phyloP scores from a whole-genome alignment of 176 grass and related monocot species.

The Tillandsia leiboldiana region DNA sequence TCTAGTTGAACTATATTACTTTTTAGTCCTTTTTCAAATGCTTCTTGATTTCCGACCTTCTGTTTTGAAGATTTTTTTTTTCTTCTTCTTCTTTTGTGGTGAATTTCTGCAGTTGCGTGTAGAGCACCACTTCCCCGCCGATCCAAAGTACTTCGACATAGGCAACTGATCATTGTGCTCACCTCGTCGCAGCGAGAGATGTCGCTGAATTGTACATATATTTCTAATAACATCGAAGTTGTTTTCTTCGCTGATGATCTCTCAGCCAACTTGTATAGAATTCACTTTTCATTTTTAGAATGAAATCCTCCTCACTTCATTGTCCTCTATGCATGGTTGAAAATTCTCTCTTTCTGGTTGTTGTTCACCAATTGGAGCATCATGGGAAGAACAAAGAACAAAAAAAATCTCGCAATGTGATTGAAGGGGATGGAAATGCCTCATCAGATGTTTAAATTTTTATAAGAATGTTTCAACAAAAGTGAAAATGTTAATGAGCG shows the following conservation, averaged over 20 bases:
- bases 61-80: neutral
- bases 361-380: neutral
- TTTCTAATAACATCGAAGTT: neutral
- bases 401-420: no score
- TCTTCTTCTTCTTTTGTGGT: neutral
- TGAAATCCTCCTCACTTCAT: neutral
- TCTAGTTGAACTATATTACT: neutral
- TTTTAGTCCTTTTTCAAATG: constrained; percentile 1
- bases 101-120: constrained; percentile 47
- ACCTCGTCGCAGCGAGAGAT: constrained; percentile 14
- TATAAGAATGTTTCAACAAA: neutral
- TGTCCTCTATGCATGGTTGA: neutral
- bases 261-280: neutral
- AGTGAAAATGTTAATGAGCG: neutral
- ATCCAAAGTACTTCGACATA: constrained; percentile 95
- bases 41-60: constrained; percentile 4
- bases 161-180: constrained; percentile 50
- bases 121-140: constrained; percentile 79
- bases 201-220: constrained; percentile 57
- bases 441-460: neutral
- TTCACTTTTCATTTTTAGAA: neutral
- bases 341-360: no score
- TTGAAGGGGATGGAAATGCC: neutral
- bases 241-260: constrained; percentile 10
- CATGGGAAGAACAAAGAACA: neutral